Conservation (phyloP, 768 basidiomycete species). For the Xerocomus spinulosus region DNA sequence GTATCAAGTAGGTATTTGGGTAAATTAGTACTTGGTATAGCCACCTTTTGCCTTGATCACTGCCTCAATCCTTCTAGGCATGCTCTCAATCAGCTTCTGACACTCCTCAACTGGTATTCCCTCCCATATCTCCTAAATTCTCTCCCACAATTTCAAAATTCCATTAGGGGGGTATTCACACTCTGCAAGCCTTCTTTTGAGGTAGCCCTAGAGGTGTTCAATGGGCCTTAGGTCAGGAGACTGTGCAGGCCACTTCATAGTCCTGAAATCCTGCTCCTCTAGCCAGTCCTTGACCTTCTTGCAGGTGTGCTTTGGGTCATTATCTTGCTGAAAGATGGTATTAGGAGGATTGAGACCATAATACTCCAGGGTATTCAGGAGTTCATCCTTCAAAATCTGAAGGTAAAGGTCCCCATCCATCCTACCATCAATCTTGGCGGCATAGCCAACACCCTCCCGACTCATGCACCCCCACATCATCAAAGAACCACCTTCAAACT, state of each 20-base stretch:
- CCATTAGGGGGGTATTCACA: background rate
- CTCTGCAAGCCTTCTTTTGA: background rate
- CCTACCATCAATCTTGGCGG: background rate
- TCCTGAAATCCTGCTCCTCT: background rate
- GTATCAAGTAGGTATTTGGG: too few species aligned
- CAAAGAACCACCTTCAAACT: background rate
- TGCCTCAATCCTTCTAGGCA: background rate
- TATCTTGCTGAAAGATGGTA: slow-evolving; percentile 4
- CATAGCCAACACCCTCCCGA: background rate
- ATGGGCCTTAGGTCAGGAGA: background rate
- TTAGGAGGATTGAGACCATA: background rate
- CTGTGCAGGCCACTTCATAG: background rate
- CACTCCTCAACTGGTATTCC: background rate
- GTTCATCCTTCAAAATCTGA: slow-evolving; percentile 3
- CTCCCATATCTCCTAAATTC: background rate
- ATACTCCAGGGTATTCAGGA: background rate
- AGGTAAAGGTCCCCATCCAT: background rate
- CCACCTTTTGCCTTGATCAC: background rate
- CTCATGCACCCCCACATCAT: background rate
- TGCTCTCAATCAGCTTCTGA: too few species aligned
- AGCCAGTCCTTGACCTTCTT: slow-evolving; percentile 1
- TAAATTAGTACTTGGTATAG: background rate
- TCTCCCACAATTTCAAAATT: background rate
- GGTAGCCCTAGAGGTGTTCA: background rate
- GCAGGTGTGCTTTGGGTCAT: background rate